A percentile compares a stretch with the other conserved stretches of the same genome.
Conservation (phyloP, 2,329 filamentous ascomycete genomes). For the Ceratocystis cubensis region DNA sequence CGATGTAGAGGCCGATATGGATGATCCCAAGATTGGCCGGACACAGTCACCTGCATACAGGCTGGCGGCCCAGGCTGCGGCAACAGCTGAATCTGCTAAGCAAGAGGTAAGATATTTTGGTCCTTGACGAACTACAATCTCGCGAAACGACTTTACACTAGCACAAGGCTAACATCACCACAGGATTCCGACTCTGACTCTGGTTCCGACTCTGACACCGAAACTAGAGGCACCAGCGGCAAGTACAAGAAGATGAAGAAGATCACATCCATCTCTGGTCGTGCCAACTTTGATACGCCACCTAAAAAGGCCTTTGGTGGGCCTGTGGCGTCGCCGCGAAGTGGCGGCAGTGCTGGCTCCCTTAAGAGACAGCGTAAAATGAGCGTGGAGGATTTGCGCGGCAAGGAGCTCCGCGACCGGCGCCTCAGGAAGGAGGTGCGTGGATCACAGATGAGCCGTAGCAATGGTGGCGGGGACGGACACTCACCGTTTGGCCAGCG, state of each 20-base stretch:
- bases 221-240: conserved; percentile 6
- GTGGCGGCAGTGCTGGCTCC: conserved; percentile 8
- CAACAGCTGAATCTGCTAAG: conserved; percentile 7
- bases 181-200: conserved; percentile 21
- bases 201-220: conserved; percentile 13
- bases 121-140: neutral
- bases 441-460: conserved; percentile 16
- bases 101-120: conserved; percentile 25
- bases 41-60: conserved; percentile 29
- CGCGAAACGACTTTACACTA: neutral
- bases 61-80: conserved; percentile 19
- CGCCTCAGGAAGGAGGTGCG: conserved; percentile 50
- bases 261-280: conserved; percentile 18
- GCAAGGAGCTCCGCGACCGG: conserved; percentile 43
- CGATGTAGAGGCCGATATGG: conserved; percentile 27
- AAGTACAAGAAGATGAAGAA: conserved; percentile 20
- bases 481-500: conserved; percentile 14
- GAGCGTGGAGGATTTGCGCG: conserved; percentile 10
- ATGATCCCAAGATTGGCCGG: conserved; percentile 27
- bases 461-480: conserved; percentile 1
- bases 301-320: conserved; percentile 15
- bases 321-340: conserved; percentile 18
- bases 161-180: neutral
- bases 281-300: conserved; percentile 9
- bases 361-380: conserved; percentile 12